Evolutionary conservation across 345 rosid species (phyloP).

Genomic region (Cardamine resedifolia): DNA sequence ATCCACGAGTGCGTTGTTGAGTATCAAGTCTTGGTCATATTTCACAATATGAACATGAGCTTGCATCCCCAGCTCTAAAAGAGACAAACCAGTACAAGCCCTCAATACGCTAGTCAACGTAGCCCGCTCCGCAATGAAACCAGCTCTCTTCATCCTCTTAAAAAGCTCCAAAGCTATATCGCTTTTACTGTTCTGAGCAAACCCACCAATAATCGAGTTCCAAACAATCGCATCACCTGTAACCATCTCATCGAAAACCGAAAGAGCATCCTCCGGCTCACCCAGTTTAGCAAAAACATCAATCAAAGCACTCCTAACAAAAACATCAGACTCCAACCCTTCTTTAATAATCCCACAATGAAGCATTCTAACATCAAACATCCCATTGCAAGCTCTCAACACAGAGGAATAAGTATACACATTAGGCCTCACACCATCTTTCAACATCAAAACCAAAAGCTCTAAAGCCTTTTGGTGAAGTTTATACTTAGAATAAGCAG

Average conservation of each 20-base stretch:
- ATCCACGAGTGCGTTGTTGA: constrained; percentile 67
- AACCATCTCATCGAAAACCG: constrained; percentile 55
- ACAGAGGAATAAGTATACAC: constrained; percentile 67
- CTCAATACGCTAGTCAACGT: constrained; percentile 66
- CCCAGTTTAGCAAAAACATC: constrained; percentile 65
- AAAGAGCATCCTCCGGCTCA: constrained; percentile 42
- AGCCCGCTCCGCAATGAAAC: constrained; percentile 52
- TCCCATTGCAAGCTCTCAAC: constrained; percentile 51
- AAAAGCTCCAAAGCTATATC: constrained; percentile 58
- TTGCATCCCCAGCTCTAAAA: constrained; percentile 68
- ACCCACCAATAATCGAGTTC: constrained; percentile 71
- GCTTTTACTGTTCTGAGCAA: constrained; percentile 63
- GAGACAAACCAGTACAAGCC: constrained; percentile 61
- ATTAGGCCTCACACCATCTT: constrained; percentile 59
- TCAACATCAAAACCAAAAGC: constrained; percentile 51
- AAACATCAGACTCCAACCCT: constrained; percentile 68
- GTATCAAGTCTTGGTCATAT: constrained; percentile 58
- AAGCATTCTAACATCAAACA: constrained; percentile 49
- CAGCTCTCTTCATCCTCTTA: constrained; percentile 62
- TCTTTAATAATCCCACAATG: constrained; percentile 52
- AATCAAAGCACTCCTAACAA: constrained; percentile 66
- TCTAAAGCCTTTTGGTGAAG: constrained; percentile 35
- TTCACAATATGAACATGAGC: constrained; percentile 69
- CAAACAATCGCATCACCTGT: constrained; percentile 68
- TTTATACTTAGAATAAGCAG: constrained; percentile 50